phyloP scores from a whole-genome alignment of 2,329 filamentous ascomycete genomes.

The Colletotrichum simmondsii region DNA sequence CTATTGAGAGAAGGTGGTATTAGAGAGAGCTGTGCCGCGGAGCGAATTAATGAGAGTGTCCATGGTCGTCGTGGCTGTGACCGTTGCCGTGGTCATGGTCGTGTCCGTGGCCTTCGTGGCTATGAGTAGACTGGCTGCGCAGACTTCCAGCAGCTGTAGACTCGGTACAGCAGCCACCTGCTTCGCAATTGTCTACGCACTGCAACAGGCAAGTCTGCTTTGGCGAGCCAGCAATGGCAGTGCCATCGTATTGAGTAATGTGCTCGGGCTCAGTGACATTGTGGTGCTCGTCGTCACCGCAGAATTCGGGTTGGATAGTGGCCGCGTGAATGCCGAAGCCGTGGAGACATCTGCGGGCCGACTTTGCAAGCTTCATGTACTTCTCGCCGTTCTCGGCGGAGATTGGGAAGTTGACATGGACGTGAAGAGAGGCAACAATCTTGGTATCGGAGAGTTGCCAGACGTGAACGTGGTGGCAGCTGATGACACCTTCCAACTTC shows the following conservation, averaged over 20 bases:
- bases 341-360: conserved; percentile 88
- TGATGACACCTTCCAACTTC: conserved; percentile 83
- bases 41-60: conserved; percentile 20
- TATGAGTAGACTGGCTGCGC: conserved; percentile 44
- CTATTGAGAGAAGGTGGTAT: not conserved
- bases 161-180: conserved; percentile 55
- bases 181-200: conserved; percentile 60
- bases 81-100: conserved; percentile 9
- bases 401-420: conserved; percentile 91
- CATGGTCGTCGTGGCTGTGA: conserved; percentile 5
- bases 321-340: conserved; percentile 96
- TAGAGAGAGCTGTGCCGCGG: not conserved
- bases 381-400: conserved; percentile 80
- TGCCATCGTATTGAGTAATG: conserved; percentile 46
- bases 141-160: conserved; percentile 45
- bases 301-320: conserved; percentile 96
- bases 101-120: conserved; percentile 42
- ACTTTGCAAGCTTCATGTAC: conserved; percentile 91
- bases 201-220: conserved; percentile 60
- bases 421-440: conserved; percentile 90
- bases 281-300: conserved; percentile 60
- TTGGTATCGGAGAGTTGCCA: conserved; percentile 98
- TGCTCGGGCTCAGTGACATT: conserved; percentile 43
- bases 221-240: conserved; percentile 38
- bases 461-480: conserved; percentile 95